Evolutionary conservation across 2,329 filamentous ascomycete genomes (phyloP).

Genomic region (Nigrograna mackinnonii): DNA sequence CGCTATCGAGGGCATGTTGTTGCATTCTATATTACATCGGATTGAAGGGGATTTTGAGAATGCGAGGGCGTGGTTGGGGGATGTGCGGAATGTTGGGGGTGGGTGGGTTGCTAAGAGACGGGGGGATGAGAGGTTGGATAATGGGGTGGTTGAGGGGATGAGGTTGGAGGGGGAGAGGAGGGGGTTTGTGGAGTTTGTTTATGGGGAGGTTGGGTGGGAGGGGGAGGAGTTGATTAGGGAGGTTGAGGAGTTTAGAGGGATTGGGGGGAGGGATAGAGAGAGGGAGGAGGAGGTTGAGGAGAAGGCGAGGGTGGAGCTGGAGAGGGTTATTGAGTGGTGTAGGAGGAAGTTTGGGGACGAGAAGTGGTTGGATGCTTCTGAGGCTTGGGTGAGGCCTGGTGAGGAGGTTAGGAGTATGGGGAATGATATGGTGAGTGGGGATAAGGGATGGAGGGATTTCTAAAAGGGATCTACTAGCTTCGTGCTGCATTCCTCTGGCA

Average conservation of each 20-base stretch:
- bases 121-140: constrained; percentile 11
- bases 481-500: no score
- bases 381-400: constrained; percentile 46
- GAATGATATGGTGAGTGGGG: constrained; percentile 49
- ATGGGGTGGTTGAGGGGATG: neutral
- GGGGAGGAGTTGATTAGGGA: constrained; percentile 36
- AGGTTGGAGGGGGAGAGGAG: constrained; percentile 2
- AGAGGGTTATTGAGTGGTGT: constrained; percentile 48
- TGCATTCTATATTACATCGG: constrained; percentile 52
- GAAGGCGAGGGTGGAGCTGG: constrained; percentile 47
- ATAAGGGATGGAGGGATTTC: constrained; percentile 50
- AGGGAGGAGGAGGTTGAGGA: constrained; percentile 43
- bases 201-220: constrained; percentile 6
- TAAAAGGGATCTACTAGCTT: constrained; percentile 24
- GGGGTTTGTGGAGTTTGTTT: constrained; percentile 5
- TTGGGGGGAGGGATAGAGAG: constrained; percentile 26
- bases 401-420: constrained; percentile 45
- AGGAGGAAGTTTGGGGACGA: constrained; percentile 46
- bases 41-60: constrained; percentile 54
- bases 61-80: constrained; percentile 49
- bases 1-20: constrained; percentile 53
- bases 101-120: constrained; percentile 9
- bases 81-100: constrained; percentile 42
- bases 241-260: constrained; percentile 24
- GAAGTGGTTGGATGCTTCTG: constrained; percentile 46